Base-by-base conservation (phyloP, 495 filamentous ascomycete species). In the Podospora australis region DNA sequence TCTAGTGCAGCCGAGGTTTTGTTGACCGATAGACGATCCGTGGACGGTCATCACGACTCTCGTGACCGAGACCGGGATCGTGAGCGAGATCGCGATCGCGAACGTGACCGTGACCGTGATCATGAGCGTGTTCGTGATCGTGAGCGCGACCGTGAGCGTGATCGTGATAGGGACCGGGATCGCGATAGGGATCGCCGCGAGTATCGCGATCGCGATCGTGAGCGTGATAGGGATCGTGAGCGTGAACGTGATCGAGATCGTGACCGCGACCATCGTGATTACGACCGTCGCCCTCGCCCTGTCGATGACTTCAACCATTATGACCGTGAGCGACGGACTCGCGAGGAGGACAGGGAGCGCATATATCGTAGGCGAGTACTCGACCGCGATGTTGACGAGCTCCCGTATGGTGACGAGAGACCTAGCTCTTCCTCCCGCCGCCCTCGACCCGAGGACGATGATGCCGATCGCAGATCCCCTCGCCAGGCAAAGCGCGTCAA, bases 361-460 rank as follows among this genome's bases (percentile, higher is more conserved):
- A 67, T 83, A 9, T 97, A 96, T 62, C 82, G 88, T 40, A 83
- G 84, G 49, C 81, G 89, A 55, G 85, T 86, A 45, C 86, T 90
- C 49, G 82, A 86, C 47, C 84, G 83, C 39, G 77, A 78, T 45
- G 78, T 85, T 47, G 84, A 88, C 52, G 87, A 91, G 59, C 72
- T 95, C 26, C 88, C 92, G 53, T 96, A 96, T 63, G 89, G 90
- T 11, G 90, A 88, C 61, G 86, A 88, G 51, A 68, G 74, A 42
- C 75, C 79, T 41, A 65, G 79, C 62, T 74, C 75, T 29, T 72
- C 81, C 32, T 77, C 76, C 72, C 39, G 75, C 48, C 77, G 86
- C 52, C 78, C 86, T 40, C 73, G 76, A n/a, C 85, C 90, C 46
- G 90, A 90, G 56, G 78, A 78, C 34, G 84, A 85, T 42, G 80